A percentile compares a stretch with the other conserved stretches of the same genome.
Conservation (phyloP, 2,329 filamentous ascomycete species). For the Acrocalymma vagum region DNA sequence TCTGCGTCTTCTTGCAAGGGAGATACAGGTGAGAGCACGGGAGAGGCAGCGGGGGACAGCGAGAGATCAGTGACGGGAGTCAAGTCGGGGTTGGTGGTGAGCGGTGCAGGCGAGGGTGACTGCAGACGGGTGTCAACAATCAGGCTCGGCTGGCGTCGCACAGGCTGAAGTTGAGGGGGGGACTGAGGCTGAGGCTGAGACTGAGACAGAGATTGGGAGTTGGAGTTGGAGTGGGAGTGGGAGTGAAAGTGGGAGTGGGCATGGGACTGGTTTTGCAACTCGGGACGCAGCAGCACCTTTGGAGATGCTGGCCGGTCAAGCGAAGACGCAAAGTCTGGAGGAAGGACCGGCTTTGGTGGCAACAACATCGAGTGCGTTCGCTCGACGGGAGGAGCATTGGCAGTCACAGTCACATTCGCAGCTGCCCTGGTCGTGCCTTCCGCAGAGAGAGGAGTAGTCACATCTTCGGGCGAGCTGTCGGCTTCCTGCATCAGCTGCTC, state of each 20-base stretch:
- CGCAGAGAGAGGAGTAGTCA: slow-evolving; percentile 12
- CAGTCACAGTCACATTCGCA: slow-evolving; percentile 31
- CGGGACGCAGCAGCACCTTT: slow-evolving; percentile 41
- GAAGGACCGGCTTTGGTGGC: slow-evolving; percentile 45
- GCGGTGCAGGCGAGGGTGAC: slow-evolving; percentile 4
- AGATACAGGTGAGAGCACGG: slow-evolving; percentile 26
- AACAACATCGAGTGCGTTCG: slow-evolving; percentile 49
- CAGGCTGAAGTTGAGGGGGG: slow-evolving; percentile 4
- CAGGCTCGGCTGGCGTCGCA: slow-evolving; percentile 6
- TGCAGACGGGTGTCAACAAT: slow-evolving; percentile 10
- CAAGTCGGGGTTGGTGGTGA: slow-evolving; percentile 30
- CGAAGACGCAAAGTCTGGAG: slow-evolving; percentile 30
- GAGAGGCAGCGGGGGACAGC: slow-evolving; percentile 36
- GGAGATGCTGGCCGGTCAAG: slow-evolving; percentile 44
- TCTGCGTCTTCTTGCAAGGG: slow-evolving; percentile 16
- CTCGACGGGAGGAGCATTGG: too few relatives aligned
- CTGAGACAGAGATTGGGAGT: too few relatives aligned
- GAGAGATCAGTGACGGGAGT: slow-evolving; percentile 47
- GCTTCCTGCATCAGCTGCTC: slow-evolving; percentile 57
- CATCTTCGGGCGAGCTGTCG: slow-evolving; percentile 37
- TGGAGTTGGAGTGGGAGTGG: too few relatives aligned
- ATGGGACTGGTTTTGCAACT: slow-evolving; percentile 23
- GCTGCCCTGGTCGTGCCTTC: slow-evolving; percentile 25
- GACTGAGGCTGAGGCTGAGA: slow-evolving; percentile 21
- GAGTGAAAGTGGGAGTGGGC: slow-evolving; percentile 11